These are phyloP conservation scores for Lophiotrema nucula DNA, from an alignment of 495 filamentous ascomycete genomes.

Conservation along the genomic window DNA sequence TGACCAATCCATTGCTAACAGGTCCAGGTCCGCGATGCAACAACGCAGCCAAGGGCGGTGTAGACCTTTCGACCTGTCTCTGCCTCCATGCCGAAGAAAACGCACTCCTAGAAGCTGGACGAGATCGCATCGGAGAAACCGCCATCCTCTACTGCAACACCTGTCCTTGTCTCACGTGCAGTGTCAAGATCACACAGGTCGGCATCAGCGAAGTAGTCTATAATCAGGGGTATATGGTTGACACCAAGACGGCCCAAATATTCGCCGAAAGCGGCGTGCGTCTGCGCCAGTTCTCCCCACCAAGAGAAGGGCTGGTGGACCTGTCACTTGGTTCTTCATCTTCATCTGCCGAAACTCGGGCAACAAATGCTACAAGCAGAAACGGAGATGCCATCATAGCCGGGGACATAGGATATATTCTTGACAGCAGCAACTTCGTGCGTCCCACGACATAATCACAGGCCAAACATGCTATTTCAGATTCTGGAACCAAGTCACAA, in stretches of 20 bases:
- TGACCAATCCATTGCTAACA: too few species aligned
- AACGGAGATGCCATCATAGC: too few species aligned
- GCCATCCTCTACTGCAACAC: constrained; percentile 92
- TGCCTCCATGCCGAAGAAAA: constrained; percentile 98
- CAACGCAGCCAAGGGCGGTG: constrained; percentile 63
- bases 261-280: constrained; percentile 29
- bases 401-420: constrained; percentile 1
- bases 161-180: constrained; percentile 96
- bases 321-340: constrained; percentile 1
- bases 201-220: constrained; percentile 96
- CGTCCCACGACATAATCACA: too few species aligned
- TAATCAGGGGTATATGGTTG: constrained; percentile 90
- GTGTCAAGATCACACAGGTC: constrained; percentile 95
- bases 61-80: constrained; percentile 77
- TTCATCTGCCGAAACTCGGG: not conserved
- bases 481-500: too few species aligned
- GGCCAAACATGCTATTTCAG: too few species aligned
- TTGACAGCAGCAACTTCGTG: constrained; percentile 5
- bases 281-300: constrained; percentile 32
- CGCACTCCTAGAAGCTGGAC: constrained; percentile 86
- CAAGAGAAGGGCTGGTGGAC: constrained; percentile 26
- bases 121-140: constrained; percentile 78
- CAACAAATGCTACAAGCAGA: not conserved
- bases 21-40: constrained; percentile 74
- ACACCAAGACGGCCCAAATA: constrained; percentile 48